These are phyloP conservation scores for Chrysanthemum seticuspe DNA, from an alignment of 129 eudicot species.

Conservation along the genomic window DNA sequence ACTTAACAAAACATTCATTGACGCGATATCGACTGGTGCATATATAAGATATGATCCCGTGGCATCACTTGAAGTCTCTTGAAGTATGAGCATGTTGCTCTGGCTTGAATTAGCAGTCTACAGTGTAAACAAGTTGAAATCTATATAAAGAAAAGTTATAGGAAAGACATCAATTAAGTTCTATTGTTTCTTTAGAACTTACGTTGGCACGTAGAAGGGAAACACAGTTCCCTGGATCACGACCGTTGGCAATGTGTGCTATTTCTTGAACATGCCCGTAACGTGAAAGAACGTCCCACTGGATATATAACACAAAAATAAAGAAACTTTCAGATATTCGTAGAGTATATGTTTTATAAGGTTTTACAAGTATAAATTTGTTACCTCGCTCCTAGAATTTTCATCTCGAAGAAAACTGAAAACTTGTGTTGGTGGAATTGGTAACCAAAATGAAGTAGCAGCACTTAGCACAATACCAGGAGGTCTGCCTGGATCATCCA, in stretches of 20 bases:
- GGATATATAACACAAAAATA: slow-evolving; percentile 9
- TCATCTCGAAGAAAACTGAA: no score
- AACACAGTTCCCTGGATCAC: slow-evolving; percentile 91
- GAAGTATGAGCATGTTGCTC: slow-evolving; percentile 92
- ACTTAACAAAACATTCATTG: slow-evolving; percentile 77
- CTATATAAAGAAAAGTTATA: not conserved
- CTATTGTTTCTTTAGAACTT: slow-evolving; percentile 26
- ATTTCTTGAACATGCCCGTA: slow-evolving; percentile 95
- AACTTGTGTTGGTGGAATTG: no score
- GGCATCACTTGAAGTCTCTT: slow-evolving; percentile 82
- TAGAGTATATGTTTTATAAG: no score
- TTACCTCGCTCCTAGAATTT: no score
- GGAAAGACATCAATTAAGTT: not conserved
- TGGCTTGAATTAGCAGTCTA: slow-evolving; percentile 92
- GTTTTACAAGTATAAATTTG: no score
- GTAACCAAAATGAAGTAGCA: no score
- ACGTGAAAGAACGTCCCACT: slow-evolving; percentile 96
- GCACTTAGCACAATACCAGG: no score
- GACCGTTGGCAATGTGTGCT: slow-evolving; percentile 95
- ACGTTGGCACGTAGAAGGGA: slow-evolving; percentile 89
- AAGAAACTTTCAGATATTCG: not conserved
- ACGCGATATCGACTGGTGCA: slow-evolving; percentile 85
- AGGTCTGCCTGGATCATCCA: no score
- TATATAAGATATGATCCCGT: slow-evolving; percentile 89
- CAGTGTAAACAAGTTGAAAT: slow-evolving; percentile 22